Evolutionary conservation across 169 alveolate species (phyloP).

Genomic region (Condylostoma magnum): DNA sequence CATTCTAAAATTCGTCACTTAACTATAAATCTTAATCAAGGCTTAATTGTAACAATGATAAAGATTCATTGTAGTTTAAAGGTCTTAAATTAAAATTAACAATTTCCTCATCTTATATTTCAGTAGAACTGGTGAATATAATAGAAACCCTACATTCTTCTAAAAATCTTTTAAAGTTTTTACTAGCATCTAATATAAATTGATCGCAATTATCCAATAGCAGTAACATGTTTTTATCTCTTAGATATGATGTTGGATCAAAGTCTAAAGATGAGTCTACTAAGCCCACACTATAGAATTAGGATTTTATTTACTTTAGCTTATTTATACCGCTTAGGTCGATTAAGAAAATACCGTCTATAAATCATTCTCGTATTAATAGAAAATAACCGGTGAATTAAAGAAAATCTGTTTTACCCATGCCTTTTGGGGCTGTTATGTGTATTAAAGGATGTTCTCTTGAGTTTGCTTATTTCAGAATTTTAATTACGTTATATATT

Average conservation of each 20-base stretch:
- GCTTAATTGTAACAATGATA: no score
- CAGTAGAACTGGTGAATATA: background rate
- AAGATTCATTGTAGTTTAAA: background rate
- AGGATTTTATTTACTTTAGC: background rate
- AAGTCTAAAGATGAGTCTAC: background rate
- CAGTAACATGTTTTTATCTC: background rate
- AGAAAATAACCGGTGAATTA: conserved; percentile 5
- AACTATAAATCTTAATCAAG: no score
- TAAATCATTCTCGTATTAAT: background rate
- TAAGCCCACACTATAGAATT: background rate
- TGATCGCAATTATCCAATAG: conserved; percentile 20
- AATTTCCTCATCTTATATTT: background rate
- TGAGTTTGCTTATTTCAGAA: background rate
- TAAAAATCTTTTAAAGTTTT: conserved; percentile 12
- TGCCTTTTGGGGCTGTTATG: background rate
- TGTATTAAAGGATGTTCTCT: background rate
- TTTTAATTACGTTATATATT: background rate
- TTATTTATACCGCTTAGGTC: background rate
- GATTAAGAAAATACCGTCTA: conserved; percentile 24
- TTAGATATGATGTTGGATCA: conserved; percentile 13
- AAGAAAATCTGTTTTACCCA: conserved; percentile 25
- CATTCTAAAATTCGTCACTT: no score
- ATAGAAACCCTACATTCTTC: conserved; percentile 22
- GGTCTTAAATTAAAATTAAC: background rate
- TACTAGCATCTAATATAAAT: background rate